These are phyloP conservation scores for Dunaliella sp. DNA, from an alignment of 139 green algal species.

Conservation along the genomic window DNA sequence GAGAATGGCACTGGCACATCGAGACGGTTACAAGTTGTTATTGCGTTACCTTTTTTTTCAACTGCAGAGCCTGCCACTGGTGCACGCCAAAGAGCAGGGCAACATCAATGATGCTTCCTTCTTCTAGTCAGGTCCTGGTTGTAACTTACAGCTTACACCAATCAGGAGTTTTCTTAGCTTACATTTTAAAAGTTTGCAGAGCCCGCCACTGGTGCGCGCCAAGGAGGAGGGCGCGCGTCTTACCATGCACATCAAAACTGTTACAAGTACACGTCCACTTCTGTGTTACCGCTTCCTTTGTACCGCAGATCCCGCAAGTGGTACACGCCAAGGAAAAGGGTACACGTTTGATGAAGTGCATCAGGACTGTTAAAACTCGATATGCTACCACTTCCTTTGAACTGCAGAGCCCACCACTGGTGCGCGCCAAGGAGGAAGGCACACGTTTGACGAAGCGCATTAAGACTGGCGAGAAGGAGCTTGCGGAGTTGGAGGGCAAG, in stretches of 20 bases:
- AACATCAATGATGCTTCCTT: too few relatives aligned
- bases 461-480: constrained; percentile 38
- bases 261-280: background rate
- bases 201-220: background rate
- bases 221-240: background rate
- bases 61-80: background rate
- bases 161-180: too few relatives aligned
- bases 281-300: too few relatives aligned
- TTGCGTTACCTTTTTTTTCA: too few relatives aligned
- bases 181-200: too few relatives aligned
- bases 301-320: constrained; percentile 1
- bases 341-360: constrained; percentile 39
- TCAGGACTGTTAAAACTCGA: too few relatives aligned
- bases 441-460: constrained; percentile 48
- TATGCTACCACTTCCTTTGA: too few relatives aligned
- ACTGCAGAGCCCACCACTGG: constrained; percentile 29
- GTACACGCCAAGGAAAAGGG: constrained; percentile 56
- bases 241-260: background rate
- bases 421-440: constrained; percentile 56
- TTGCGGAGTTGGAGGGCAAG: constrained; percentile 38
- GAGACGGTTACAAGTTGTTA: too few relatives aligned
- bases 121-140: too few relatives aligned
- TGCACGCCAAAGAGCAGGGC: background rate
- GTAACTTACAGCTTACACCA: background rate
- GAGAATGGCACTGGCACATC: too few relatives aligned